phyloP scores from a whole-genome alignment of 176 grass and related monocot genomes.

The Elymus sibiricus region DNA sequence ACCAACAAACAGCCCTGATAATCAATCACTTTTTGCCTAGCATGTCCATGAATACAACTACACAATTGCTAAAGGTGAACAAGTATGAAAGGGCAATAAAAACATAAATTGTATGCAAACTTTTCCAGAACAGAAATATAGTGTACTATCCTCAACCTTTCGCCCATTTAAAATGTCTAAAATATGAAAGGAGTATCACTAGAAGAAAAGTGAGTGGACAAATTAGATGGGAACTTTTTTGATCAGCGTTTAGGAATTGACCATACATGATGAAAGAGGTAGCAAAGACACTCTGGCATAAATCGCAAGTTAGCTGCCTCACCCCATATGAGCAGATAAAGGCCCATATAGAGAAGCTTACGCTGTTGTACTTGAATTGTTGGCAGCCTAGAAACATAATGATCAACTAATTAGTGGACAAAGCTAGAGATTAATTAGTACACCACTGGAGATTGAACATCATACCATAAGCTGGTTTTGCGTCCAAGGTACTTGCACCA shows the following conservation, averaged over 20 bases:
- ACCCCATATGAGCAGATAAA: constrained; percentile 96
- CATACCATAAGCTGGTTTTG: constrained; percentile 82
- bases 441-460: not conserved
- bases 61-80: not conserved
- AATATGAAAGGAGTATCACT: not conserved
- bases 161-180: not conserved
- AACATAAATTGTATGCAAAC: not conserved
- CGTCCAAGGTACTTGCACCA: constrained; percentile 95
- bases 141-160: not conserved
- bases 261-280: constrained; percentile 93
- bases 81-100: not conserved
- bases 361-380: constrained; percentile 92
- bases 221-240: not conserved
- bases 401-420: constrained; percentile 4
- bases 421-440: not conserved
- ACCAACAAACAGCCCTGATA: not conserved
- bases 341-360: constrained; percentile 92
- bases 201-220: not conserved
- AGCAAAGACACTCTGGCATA: constrained; percentile 86
- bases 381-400: constrained; percentile 62
- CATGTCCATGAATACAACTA: not conserved
- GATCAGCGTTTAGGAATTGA: not conserved
- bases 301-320: constrained; percentile 83
- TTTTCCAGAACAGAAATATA: not conserved
- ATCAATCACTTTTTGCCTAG: not conserved